Conservation (phyloP, 164 flowering plant genomes). For the Nymphaea colorata region DNA sequence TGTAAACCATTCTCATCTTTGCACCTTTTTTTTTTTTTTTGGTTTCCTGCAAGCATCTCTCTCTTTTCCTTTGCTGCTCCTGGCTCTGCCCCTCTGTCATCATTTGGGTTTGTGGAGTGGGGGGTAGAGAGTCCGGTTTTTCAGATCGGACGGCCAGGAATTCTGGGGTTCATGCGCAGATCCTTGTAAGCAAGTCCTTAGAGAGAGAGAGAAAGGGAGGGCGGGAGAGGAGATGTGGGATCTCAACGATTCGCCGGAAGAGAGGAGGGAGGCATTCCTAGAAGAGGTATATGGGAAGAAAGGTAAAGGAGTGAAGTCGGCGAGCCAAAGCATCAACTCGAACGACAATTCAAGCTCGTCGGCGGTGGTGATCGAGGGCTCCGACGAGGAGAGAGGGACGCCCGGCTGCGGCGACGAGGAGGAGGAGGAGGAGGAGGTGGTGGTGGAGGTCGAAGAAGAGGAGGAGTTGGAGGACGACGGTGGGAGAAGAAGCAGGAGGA, state of each 20-base stretch:
- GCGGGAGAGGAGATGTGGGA: constrained; percentile 50
- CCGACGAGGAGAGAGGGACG: not conserved
- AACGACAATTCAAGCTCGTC: not conserved
- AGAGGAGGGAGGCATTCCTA: constrained; percentile 5
- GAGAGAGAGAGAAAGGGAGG: not conserved
- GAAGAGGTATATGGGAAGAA: constrained; percentile 26
- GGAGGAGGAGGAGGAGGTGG: not conserved
- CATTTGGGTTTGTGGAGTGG: not conserved
- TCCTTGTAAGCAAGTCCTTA: not conserved
- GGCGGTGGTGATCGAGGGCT: not conserved
- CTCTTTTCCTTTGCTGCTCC: not conserved
- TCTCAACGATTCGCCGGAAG: constrained; percentile 69
- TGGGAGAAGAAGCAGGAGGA: not conserved
- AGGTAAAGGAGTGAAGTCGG: constrained; percentile 17
- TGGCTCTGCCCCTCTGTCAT: not conserved
- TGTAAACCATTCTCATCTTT: too few species aligned
- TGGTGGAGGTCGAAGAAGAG: not conserved
- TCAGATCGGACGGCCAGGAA: not conserved
- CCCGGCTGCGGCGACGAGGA: not conserved
- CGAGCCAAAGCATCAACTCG: constrained; percentile 35
- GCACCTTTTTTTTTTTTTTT: too few species aligned
- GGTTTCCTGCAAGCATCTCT: not conserved
- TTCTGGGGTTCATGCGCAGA: not conserved
- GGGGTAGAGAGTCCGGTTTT: too few species aligned
- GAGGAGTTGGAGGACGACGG: not conserved